Conservation (phyloP, 768 basidiomycete species). For the Boletus patriciae region DNA sequence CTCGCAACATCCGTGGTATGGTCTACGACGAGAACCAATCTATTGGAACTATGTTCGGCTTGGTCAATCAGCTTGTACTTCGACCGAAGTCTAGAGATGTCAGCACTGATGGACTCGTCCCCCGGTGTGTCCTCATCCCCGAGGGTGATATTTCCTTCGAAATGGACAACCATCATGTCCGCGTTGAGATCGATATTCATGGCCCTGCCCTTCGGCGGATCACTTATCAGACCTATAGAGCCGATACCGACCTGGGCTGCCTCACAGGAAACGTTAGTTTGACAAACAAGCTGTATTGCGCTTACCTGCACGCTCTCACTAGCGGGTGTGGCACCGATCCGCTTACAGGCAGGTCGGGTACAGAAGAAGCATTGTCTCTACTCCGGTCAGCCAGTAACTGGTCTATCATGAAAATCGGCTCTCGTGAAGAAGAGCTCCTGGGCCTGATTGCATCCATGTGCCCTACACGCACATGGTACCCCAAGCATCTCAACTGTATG, state of each 20-base stretch:
- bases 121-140: slow-evolving; percentile 40
- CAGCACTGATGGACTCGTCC: background rate
- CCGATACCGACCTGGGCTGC: slow-evolving; percentile 33
- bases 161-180: slow-evolving; percentile 16
- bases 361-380: slow-evolving; percentile 42
- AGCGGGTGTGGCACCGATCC: slow-evolving; percentile 44
- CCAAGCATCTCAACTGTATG: slow-evolving; percentile 39
- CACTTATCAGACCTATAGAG: slow-evolving; percentile 30
- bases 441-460: slow-evolving; percentile 34
- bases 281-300: slow-evolving; percentile 35
- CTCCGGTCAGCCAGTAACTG: slow-evolving; percentile 38
- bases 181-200: slow-evolving; percentile 10
- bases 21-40: slow-evolving; percentile 43
- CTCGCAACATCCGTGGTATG: slow-evolving; percentile 42
- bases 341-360: slow-evolving; percentile 43
- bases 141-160: slow-evolving; percentile 28
- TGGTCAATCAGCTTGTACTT: slow-evolving; percentile 42
- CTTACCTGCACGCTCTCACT: slow-evolving; percentile 48
- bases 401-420: slow-evolving; percentile 42
- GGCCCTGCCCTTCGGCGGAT: background rate
- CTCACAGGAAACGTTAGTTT: slow-evolving; percentile 29
- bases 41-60: slow-evolving; percentile 45
- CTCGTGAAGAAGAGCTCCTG: slow-evolving; percentile 35
- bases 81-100: slow-evolving; percentile 20
- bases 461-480: slow-evolving; percentile 40